Evolutionary conservation across 2,329 filamentous ascomycete species (phyloP), one percentile per base, ranked within the genome.

Genomic region (Aureobasidium sp.): DNA sequence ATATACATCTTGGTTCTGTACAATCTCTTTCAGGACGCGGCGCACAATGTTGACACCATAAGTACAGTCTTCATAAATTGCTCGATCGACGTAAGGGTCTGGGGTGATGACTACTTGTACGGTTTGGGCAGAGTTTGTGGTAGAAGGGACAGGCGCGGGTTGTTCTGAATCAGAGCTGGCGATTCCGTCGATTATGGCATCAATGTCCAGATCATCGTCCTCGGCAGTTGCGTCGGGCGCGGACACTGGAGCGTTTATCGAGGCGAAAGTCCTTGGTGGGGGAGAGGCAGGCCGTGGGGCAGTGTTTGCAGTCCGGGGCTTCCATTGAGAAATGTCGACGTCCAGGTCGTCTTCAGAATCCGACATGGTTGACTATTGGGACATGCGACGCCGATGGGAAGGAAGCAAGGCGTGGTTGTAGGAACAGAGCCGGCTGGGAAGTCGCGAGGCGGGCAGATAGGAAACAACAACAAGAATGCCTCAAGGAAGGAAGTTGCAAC

Each of bases 11-110:
- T 67, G 65, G 4, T 58, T 60, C 12, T 60, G 57, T 7, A 63
- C 60, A 38, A 61, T 60, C 57, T 74, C 70, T 16, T 65, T 61
- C n/a, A 74, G 14, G 1, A 78, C 66, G 10, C 62, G 61, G n/a
- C 64, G 63, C 1, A 76, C 69, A 21, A 60, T 56, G 52, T 63
- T 58, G 32, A 49, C 56, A 34, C 64, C 60, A 30, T 52, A 56
- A 30, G 61, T 61, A 49, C 60, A 57, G 55, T 67, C 64, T 27
- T 61, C 56, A 19, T 59, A 62, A 12, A 25, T 42, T 14, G 47
- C 27, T 6, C 40, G 41, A 19, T 54, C 37, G 19, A 54, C 39
- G 27, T n/a, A 17, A 25, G 51, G 41, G n/a, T 47, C 41, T 24
- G 19, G 25, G 5, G 14, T 34, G 16, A 54, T 48, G 19, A 54